A percentile compares a stretch with the other conserved stretches of the same genome.
Conservation (phyloP, 495 filamentous ascomycete genomes). For the Hypoxylon cercidicola region DNA sequence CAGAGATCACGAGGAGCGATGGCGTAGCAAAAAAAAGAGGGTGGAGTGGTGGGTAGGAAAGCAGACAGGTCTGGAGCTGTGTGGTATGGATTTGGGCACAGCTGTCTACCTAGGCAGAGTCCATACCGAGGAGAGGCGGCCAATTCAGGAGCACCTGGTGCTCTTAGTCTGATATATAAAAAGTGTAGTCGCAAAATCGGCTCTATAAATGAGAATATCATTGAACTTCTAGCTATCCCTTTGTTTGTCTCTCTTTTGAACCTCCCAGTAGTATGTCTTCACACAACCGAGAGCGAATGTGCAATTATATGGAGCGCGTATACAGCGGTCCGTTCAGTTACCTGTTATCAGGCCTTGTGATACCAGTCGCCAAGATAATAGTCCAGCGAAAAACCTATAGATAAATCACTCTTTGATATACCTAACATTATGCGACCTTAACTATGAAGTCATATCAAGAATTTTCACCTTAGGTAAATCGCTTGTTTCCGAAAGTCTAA, state of each 20-base stretch:
- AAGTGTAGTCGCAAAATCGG: constrained; percentile 1
- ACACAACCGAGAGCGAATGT: no score
- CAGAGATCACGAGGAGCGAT: not conserved
- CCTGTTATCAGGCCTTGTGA: no score
- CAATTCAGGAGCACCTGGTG: constrained; percentile 3
- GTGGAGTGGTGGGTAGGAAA: constrained; percentile 4
- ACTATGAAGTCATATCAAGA: not conserved
- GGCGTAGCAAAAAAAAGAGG: constrained; percentile 1
- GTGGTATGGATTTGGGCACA: constrained; percentile 4
- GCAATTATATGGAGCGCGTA: no score
- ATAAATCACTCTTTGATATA: no score
- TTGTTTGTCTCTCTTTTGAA: no score
- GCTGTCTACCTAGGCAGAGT: not conserved
- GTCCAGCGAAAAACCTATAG: no score
- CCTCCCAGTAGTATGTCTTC: no score
- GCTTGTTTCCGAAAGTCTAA: not conserved
- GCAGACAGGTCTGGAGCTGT: not conserved
- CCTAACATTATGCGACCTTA: no score
- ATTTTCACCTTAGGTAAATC: not conserved
- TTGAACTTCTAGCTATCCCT: not conserved
- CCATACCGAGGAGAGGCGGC: constrained; percentile 1
- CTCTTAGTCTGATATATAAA: constrained; percentile 26
- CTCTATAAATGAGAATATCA: constrained; percentile 18
- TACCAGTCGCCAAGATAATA: no score
- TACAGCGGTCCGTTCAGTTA: no score